Evolutionary conservation across 2,329 filamentous ascomycete species (phyloP), one percentile per base, ranked within the genome.

Genomic region (Aciculosporium take): DNA sequence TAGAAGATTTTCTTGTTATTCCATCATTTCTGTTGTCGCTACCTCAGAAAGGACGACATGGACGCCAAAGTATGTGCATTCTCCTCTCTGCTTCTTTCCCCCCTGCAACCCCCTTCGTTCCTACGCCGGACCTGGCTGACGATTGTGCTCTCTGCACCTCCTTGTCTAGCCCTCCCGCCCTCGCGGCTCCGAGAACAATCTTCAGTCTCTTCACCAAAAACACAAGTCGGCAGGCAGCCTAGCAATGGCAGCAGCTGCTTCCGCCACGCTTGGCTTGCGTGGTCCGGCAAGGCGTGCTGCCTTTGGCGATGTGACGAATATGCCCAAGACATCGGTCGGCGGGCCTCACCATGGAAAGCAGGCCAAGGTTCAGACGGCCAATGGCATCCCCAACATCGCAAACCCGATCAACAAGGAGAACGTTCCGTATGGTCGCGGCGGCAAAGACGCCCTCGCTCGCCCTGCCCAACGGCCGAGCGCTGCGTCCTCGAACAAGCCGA

Each of bases 271-370:
- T 18, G 61, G 60, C 28, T 51, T 63, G 31, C 61, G 59, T 24
- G 60, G 59, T 30, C 57, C 74, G 43, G 69, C 79, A 42, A 91
- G 88, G 66, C 79, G 87, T 50, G 78, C 79, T 47, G 84, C 78
- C 10, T 87, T 93, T 60, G 83, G 76, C 38, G 87, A 94, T 57
- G 73, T 91, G 46, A 91, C 83, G 67, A 89, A 88, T 55, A 78
- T 71, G 35, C 55, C 68, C 31, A 63, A 65, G 46, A 56, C 59
- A 35, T 48, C 49, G 28, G 53, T 52, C 27, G 45, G 53, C 23
- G 50, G 45, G 33, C 50, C 56, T 21, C 54, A 63, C 38, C 50
- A 59, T 24, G 53, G 47, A 41, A 68, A 68, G 53, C 50, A 48
- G 12, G 43, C 49, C 42, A 67, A 66, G 46, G 48, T 48, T 28